These are phyloP conservation scores for Vanrija humicola DNA, from an alignment of 1,284 basidiomycete genomes.

Conservation along the genomic window DNA sequence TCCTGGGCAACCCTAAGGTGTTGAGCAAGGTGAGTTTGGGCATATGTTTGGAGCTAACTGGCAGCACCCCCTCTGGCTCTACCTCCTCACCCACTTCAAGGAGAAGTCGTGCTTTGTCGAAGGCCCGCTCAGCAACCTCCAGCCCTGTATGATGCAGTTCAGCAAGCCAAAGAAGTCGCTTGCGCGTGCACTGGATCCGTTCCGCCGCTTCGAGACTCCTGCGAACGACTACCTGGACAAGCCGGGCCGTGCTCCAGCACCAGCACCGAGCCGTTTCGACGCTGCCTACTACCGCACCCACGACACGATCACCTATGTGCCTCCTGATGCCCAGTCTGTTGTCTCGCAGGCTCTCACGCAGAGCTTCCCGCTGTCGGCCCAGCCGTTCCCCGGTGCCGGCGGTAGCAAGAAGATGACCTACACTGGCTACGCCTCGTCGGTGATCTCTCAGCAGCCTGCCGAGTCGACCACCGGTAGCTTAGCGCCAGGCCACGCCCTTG, in stretches of 20 bases:
- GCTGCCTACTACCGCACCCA: constrained; percentile 92
- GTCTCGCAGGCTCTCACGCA: constrained; percentile 86
- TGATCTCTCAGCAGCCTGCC: constrained; percentile 80
- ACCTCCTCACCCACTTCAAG: constrained; percentile 97
- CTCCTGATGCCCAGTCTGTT: constrained; percentile 87
- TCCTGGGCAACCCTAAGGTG: constrained; percentile 97
- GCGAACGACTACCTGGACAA: constrained; percentile 62
- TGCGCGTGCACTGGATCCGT: constrained; percentile 81
- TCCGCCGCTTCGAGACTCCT: constrained; percentile 70
- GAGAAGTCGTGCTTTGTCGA: constrained; percentile 92
- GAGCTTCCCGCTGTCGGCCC: constrained; percentile 65
- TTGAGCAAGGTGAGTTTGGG: constrained; percentile 77
- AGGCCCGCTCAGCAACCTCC: constrained; percentile 91
- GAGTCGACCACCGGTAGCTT: constrained; percentile 61
- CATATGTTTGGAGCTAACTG: not conserved
- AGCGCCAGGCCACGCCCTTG: constrained; percentile 14
- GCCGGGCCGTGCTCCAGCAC: constrained; percentile 55
- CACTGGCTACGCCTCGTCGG: constrained; percentile 80
- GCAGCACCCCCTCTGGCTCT: constrained; percentile 97
- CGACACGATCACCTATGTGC: constrained; percentile 89
- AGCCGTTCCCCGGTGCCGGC: constrained; percentile 54
- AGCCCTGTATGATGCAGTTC: constrained; percentile 98
- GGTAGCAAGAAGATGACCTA: constrained; percentile 58
- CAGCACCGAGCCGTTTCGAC: constrained; percentile 83
- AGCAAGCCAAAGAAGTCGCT: constrained; percentile 85